Base-by-base conservation (phyloP, 2,329 filamentous ascomycete genomes). In the Annulohypoxylon truncatum region DNA sequence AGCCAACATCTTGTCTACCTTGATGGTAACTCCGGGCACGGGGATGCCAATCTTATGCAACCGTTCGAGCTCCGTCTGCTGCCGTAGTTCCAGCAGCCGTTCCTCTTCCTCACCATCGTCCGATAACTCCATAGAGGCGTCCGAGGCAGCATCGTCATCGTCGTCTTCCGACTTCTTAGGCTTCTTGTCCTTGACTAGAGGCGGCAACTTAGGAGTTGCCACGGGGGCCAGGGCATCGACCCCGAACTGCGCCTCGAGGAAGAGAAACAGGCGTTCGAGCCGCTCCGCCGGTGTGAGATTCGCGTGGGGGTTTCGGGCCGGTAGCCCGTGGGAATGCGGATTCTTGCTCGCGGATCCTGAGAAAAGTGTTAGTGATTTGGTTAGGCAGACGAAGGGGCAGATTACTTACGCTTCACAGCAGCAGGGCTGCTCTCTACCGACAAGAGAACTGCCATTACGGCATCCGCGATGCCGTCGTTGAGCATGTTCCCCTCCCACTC, bases 401-500 rank as follows among this genome's bases (percentile, higher is more conserved):
- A 65, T 31, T 70, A 81, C 86, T 80, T 84, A 92, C 93, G 92
- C 80, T 96, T 96, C 53, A 99, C 95, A 10, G 96, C 95, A 12
- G 96, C 96, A 4, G 95, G 96, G 57, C 92, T 97, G 79, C 91
- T 96, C 80, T 99, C 96, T 20, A 97, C 92, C 0, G 92, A 94
- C 72, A 97, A 89, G 9, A 99, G 85, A 2, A 97, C 93, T 0
- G 94, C 94, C 85, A 98, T 93, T 58, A 98, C 92, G 13, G 96
- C 94, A 79, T 99, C 96, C n/a, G 96, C 96, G 74, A 99, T 96
- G 66, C 94, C 93, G 76, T 99, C 96, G 78, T 98, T 99, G 75
- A 97, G 90, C 82, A 97, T 92, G 77, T 98, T 99, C 62, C 94
- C 96, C 78, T 98, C 95, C 96, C 96, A 99, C 79, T 97, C 94